These are phyloP conservation scores for Neurospora sp. DNA, from an alignment of 495 filamentous ascomycete species.

Conservation along the genomic window DNA sequence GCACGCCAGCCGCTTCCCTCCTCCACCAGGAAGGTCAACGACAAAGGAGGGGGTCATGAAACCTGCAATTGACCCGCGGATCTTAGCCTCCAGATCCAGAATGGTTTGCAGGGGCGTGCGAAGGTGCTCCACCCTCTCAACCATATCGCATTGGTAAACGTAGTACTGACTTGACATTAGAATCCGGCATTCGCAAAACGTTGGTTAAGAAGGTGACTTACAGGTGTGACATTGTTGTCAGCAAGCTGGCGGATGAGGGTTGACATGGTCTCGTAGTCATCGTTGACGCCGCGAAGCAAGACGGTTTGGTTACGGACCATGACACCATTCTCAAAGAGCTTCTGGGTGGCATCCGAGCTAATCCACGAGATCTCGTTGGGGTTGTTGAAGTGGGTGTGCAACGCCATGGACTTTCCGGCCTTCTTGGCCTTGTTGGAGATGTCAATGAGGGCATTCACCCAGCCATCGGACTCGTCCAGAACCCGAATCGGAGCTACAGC, in stretches of 20 bases:
- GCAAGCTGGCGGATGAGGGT: slow-evolving; percentile 40
- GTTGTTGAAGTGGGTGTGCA: slow-evolving; percentile 56
- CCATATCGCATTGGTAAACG: slow-evolving; percentile 51
- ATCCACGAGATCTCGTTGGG: slow-evolving; percentile 51
- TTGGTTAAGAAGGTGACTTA: slow-evolving; percentile 15
- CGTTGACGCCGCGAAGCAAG: slow-evolving; percentile 46
- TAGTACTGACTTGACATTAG: slow-evolving; percentile 36
- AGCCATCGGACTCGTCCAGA: slow-evolving; percentile 39
- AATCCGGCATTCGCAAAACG: background rate
- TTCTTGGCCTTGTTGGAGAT: slow-evolving; percentile 34
- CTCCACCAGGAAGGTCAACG: slow-evolving; percentile 50
- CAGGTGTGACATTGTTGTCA: slow-evolving; percentile 44
- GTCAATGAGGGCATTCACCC: slow-evolving; percentile 39
- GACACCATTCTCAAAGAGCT: slow-evolving; percentile 39
- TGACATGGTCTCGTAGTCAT: slow-evolving; percentile 40
- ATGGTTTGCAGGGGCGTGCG: slow-evolving; percentile 48
- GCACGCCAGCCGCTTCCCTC: slow-evolving; percentile 47
- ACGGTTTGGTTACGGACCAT: slow-evolving; percentile 43
- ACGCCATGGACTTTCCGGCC: slow-evolving; percentile 45
- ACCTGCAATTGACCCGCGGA: slow-evolving; percentile 47
- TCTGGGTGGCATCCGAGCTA: slow-evolving; percentile 37
- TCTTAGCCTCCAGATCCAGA: slow-evolving; percentile 40
- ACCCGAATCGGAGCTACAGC: slow-evolving; percentile 41
- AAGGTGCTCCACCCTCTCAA: slow-evolving; percentile 46
- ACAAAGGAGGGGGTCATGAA: slow-evolving; percentile 51